A percentile compares a stretch with the other conserved stretches of the same genome.
Evolutionary conservation across 2,329 filamentous ascomycete species (phyloP).

Genomic region (Sporothrix brasiliensis): DNA sequence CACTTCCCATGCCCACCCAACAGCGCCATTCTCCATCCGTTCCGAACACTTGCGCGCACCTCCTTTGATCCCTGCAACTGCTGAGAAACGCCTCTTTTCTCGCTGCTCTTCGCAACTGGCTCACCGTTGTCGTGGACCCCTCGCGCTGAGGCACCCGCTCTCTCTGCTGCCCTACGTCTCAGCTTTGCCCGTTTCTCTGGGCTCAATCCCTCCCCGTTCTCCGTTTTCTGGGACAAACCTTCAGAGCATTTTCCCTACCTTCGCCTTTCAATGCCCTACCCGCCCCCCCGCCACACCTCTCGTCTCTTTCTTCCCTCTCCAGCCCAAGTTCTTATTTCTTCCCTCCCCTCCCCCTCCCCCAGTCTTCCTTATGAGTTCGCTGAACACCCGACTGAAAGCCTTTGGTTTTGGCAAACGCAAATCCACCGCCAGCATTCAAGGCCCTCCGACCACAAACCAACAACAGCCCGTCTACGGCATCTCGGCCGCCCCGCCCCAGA

Average conservation of each 20-base stretch:
- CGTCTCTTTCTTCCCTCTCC: constrained; percentile 3
- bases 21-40: constrained; percentile 21
- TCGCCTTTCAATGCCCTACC: constrained; percentile 16
- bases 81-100: constrained; percentile 24
- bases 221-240: neutral
- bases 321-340: constrained; percentile 37
- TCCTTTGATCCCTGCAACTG: constrained; percentile 13
- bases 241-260: neutral
- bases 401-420: constrained; percentile 81
- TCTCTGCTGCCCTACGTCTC: neutral
- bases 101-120: neutral
- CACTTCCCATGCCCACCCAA: constrained; percentile 18
- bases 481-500: constrained; percentile 49
- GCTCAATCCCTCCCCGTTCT: constrained; percentile 12
- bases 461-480: constrained; percentile 35
- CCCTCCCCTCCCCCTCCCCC: constrained; percentile 40
- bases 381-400: constrained; percentile 65
- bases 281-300: constrained; percentile 22
- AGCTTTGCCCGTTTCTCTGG: constrained; percentile 12
- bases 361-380: constrained; percentile 65
- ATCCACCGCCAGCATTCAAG: constrained; percentile 64
- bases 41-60: constrained; percentile 14
- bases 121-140: neutral
- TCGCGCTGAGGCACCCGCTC: constrained; percentile 19
- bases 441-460: constrained; percentile 37